Conservation (phyloP, 2,329 filamentous ascomycete species). For the Rosellinia necatrix region DNA sequence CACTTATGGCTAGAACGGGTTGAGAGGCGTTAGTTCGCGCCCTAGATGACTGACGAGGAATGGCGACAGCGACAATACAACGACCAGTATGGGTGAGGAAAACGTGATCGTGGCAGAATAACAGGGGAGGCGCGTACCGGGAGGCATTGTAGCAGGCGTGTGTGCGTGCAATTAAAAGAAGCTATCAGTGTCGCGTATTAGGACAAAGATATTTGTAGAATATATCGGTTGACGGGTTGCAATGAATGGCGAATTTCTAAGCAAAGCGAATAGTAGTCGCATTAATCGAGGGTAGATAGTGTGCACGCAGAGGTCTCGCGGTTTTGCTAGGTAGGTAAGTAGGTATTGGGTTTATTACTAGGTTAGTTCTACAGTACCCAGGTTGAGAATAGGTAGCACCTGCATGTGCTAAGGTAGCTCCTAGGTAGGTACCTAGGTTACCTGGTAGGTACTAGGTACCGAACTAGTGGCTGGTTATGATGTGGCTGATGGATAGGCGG, state of each 20-base stretch:
- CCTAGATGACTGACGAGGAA: not conserved
- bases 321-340: too few species aligned
- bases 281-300: too few species aligned
- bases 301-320: too few species aligned
- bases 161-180: not conserved
- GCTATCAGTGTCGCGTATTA: slow-evolving; percentile 10
- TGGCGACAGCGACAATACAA: not conserved
- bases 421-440: too few species aligned
- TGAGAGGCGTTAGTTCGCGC: slow-evolving; percentile 18
- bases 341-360: too few species aligned
- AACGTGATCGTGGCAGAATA: not conserved
- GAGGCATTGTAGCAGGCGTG: slow-evolving; percentile 25
- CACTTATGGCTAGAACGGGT: slow-evolving; percentile 44
- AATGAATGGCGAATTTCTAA: not conserved
- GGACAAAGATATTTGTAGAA: not conserved
- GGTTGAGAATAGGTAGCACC: too few species aligned
- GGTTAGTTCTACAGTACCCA: too few species aligned
- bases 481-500: too few species aligned
- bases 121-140: slow-evolving; percentile 25
- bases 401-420: too few species aligned
- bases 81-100: not conserved
- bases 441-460: too few species aligned
- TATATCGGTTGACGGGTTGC: not conserved
- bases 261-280: not conserved
- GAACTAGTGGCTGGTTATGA: too few species aligned